Evolutionary conservation across 495 filamentous ascomycete species (phyloP), one percentile per base, ranked within the genome.

Genomic region (Zalerion maritima): DNA sequence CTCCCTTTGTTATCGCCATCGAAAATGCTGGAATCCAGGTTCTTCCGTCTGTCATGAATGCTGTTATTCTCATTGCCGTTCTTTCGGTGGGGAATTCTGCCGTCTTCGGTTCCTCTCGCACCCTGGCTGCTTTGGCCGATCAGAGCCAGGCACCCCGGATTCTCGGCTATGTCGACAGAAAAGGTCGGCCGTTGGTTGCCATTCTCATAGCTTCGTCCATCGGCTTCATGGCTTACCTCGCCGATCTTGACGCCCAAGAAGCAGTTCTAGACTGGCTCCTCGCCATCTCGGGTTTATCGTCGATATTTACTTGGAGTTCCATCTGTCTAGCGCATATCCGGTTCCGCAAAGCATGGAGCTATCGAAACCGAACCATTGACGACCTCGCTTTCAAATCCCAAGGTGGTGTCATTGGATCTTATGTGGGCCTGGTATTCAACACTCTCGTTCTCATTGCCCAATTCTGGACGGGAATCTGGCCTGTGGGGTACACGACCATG

Each of bases 281-380:
- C 36, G 81, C 87, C 21, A 69, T 92, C 24, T 91, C 82, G 0
- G 85, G 81, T 24, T 68, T 96, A 7, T 85, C 79, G 0, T 80
- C 78, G 13, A 77, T 94, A 55, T 82, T 94, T 59, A 94, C 87
- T 20, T 94, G 87, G 87, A 77, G 74, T 28, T 84, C 78, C 22
- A 82, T 94, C 49, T 93, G 83, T 45, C 57, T 89, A 0, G 64
- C 71, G 1, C 87, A 96, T 52, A 91, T 96, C 53, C 82, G 86
- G 17, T 96, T 96, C 67, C 84, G 87, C 20, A 54, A 58, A 2
- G 85, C 71, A 6, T 93, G 82, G 84, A 56, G 54, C 10, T 29
- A 62, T 1, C 71, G 82, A 32, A 79, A 79, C 28, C 74, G 81
- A 49, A 58, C 51, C 6, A 54, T 87, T 9, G 55, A 77, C 20